phyloP scores from a whole-genome alignment of 768 basidiomycete species.

The Podaxis sp. region DNA sequence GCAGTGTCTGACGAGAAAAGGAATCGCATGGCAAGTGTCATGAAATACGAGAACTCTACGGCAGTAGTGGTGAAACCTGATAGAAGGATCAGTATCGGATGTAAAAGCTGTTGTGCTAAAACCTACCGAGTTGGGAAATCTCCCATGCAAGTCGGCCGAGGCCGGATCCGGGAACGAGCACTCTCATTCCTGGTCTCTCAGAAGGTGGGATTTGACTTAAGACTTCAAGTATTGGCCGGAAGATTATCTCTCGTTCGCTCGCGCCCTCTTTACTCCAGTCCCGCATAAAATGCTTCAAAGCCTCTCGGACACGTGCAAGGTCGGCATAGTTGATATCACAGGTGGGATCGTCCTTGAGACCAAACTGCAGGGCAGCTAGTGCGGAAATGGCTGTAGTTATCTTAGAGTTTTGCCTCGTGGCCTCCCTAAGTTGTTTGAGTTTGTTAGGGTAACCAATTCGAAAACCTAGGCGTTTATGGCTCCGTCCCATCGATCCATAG shows the following conservation, averaged over 20 bases:
- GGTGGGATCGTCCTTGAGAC: constrained; percentile 14
- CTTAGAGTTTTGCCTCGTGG: constrained; percentile 33
- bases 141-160: constrained; percentile 68
- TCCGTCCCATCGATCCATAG: constrained; percentile 38
- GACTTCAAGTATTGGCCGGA: constrained; percentile 50
- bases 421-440: constrained; percentile 37
- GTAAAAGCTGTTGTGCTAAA: not conserved
- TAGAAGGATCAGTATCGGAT: not conserved
- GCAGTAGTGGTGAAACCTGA: constrained; percentile 54
- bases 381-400: constrained; percentile 37
- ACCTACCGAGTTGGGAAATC: constrained; percentile 52
- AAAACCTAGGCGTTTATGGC: constrained; percentile 45
- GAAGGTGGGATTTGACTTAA: constrained; percentile 27
- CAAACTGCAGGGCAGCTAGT: constrained; percentile 22
- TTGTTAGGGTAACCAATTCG: constrained; percentile 53
- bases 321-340: constrained; percentile 26
- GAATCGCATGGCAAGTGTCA: constrained; percentile 58
- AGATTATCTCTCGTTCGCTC: constrained; percentile 49
- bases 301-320: constrained; percentile 48
- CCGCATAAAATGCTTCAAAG: constrained; percentile 64
- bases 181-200: constrained; percentile 29
- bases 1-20: constrained; percentile 48
- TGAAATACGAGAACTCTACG: constrained; percentile 61
- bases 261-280: constrained; percentile 65
- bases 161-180: constrained; percentile 64